Base-by-base conservation (phyloP, 2,329 filamentous ascomycete species). In the Sporothrix brunneoviolacea region DNA sequence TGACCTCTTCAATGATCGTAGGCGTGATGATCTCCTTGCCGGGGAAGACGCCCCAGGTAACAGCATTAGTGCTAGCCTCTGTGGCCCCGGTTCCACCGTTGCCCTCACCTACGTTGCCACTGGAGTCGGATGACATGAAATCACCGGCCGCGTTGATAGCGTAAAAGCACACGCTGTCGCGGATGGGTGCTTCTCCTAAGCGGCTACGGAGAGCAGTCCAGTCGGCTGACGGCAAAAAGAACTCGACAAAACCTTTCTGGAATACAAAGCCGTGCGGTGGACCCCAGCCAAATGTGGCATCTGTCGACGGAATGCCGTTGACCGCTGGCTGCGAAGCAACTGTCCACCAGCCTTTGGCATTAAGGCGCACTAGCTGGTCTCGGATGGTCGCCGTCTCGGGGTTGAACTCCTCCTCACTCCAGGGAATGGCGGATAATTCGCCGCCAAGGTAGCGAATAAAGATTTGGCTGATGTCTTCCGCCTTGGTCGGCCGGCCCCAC, bases 21-120 rank as follows among this genome's bases (percentile, higher is more conserved):
- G 93, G 93, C 68, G 98, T 93, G 21, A 98, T 90, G 64, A 98
- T 96, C 68, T 98, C 93, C 67, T 97, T 95, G 52, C 93, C 93
- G 0, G 93, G 91, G 72, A 97, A 98, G 27, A 98, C 94, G 68
- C 93, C 93, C 93, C 93, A 98, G 1, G 93, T 98, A 2, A 98
- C 93, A 0, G 91, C 90, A 62, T 97, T 96, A 27, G 94, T 91
- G 60, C 79, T 83, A 24, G 69, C 68, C 60, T 65, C 67, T 35
- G 58, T 64, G 16, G 61, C 59, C 30, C 61, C 61, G 6, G 9
- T 45, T 6, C 45, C 52, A 1, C 33, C 42, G 19, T 48, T 43
- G 9, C 64, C 56, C 27, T 61, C 60, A 28, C 63, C 60, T 10
- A 59, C 55, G 2, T 64, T 67, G 49, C 67, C 65, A 45, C 64